These are phyloP conservation scores for Tubosaeta brunneosetosa DNA, from an alignment of 768 basidiomycete species.

Conservation along the genomic window DNA sequence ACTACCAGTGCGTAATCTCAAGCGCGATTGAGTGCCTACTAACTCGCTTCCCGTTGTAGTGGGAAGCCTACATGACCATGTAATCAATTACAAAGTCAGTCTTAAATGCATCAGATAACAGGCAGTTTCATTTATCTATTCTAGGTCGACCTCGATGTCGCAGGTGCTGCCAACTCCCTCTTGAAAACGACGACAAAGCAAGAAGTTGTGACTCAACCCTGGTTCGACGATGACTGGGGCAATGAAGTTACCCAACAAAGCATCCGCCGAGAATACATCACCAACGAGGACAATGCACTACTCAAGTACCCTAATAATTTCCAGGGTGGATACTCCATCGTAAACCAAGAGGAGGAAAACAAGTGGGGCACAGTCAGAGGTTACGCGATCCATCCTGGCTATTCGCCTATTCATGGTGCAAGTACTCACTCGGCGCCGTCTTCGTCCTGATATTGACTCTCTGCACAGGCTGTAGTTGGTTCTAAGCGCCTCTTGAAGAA, in stretches of 20 bases:
- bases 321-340: slow-evolving; percentile 53
- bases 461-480: slow-evolving; percentile 47
- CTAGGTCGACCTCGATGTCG: slow-evolving; percentile 62
- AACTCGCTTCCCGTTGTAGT: slow-evolving; percentile 30
- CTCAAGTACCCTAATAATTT: slow-evolving; percentile 51
- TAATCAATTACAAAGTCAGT: slow-evolving; percentile 57
- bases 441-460: background rate
- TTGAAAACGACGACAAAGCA: slow-evolving; percentile 46
- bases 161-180: slow-evolving; percentile 53
- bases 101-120: background rate
- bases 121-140: slow-evolving; percentile 1
- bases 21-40: background rate
- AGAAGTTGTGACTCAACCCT: slow-evolving; percentile 47
- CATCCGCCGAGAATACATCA: slow-evolving; percentile 44
- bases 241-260: slow-evolving; percentile 49
- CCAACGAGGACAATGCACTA: slow-evolving; percentile 47
- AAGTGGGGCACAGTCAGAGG: slow-evolving; percentile 55
- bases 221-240: slow-evolving; percentile 60
- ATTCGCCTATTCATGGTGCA: slow-evolving; percentile 50
- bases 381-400: slow-evolving; percentile 59
- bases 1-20: slow-evolving; percentile 42
- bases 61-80: slow-evolving; percentile 65
- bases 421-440: background rate
- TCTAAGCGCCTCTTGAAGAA: slow-evolving; percentile 58
- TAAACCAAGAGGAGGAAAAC: slow-evolving; percentile 51